Percentiles rank a stretch among this genome's conserved stretches.
phyloP scores from a whole-genome alignment of 345 rosid genomes.

The Trapa incisa region DNA sequence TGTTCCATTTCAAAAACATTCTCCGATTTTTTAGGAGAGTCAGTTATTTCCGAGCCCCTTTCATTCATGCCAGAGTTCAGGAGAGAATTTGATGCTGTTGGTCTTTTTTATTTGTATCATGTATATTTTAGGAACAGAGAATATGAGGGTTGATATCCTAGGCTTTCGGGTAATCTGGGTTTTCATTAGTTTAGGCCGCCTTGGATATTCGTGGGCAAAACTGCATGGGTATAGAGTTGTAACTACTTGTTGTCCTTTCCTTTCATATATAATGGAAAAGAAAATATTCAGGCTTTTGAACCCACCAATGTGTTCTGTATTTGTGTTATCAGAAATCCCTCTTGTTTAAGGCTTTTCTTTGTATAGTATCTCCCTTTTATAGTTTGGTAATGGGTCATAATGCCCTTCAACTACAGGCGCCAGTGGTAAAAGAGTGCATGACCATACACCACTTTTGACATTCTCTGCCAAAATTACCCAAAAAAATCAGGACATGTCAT shows the following conservation, averaged over 20 bases:
- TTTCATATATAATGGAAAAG: constrained; percentile 1
- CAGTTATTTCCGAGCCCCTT: constrained; percentile 7
- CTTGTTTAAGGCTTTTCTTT: too few relatives aligned
- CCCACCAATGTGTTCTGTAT: background rate
- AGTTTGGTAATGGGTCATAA: background rate
- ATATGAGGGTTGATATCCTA: background rate
- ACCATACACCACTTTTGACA: background rate
- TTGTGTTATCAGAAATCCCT: too few relatives aligned
- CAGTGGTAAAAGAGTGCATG: background rate
- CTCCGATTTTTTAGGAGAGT: constrained; percentile 49
- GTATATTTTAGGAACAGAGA: background rate
- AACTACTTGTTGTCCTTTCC: background rate
- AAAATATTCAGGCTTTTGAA: background rate
- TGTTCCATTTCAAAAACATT: constrained; percentile 9
- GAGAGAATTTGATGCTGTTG: background rate
- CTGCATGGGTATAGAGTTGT: background rate
- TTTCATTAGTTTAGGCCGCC: too few relatives aligned
- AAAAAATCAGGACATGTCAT: too few relatives aligned
- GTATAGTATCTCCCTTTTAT: too few relatives aligned
- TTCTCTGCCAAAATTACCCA: too few relatives aligned
- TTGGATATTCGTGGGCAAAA: background rate
- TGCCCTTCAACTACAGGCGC: background rate
- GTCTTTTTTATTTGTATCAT: background rate
- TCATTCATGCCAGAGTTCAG: constrained; percentile 8
- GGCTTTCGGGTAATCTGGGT: background rate